A percentile compares a stretch with the other conserved stretches of the same genome.
phyloP scores from a whole-genome alignment of 2,329 filamentous ascomycete species.

The Microcyclospora pomicola region DNA sequence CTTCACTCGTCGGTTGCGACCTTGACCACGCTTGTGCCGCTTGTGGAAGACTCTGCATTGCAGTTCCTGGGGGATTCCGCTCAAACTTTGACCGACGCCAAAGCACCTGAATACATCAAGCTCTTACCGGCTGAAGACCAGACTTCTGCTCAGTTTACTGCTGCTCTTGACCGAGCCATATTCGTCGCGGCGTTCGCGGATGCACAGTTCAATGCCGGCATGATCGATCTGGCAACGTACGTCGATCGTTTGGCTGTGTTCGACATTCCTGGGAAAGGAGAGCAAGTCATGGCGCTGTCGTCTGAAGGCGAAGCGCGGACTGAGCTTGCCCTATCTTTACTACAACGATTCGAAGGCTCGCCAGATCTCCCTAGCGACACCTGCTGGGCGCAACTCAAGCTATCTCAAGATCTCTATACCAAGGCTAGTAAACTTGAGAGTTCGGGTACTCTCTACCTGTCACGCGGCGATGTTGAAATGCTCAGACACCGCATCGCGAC shows the following conservation, averaged over 20 bases:
- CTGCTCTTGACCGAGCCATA: conserved; percentile 40
- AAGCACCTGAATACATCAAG: conserved; percentile 38
- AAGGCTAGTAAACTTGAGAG: conserved; percentile 35
- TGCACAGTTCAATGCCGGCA: conserved; percentile 39
- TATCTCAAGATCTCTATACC: conserved; percentile 37
- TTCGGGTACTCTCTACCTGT: conserved; percentile 38
- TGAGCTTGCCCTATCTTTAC: conserved; percentile 16
- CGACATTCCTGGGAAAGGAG: conserved; percentile 27
- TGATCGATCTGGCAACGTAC: conserved; percentile 41
- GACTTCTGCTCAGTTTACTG: conserved; percentile 23
- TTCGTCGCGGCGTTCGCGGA: conserved; percentile 45
- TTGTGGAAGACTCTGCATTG: conserved; percentile 36
- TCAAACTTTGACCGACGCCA: conserved; percentile 41
- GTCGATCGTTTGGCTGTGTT: conserved; percentile 26
- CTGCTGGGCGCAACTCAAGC: conserved; percentile 40
- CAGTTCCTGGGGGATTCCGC: conserved; percentile 43
- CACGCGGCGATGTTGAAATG: conserved; percentile 43
- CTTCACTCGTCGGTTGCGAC: conserved; percentile 46
- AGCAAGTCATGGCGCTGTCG: conserved; percentile 41
- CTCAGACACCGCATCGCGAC: conserved; percentile 37
- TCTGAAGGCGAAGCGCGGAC: conserved; percentile 17
- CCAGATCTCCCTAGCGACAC: conserved; percentile 13
- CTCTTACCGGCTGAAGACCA: conserved; percentile 20
- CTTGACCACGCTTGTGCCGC: conserved; percentile 33
- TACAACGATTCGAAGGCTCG: conserved; percentile 13